Base-by-base conservation (phyloP, 1,139 yeast species). In the Pichia terricola region DNA sequence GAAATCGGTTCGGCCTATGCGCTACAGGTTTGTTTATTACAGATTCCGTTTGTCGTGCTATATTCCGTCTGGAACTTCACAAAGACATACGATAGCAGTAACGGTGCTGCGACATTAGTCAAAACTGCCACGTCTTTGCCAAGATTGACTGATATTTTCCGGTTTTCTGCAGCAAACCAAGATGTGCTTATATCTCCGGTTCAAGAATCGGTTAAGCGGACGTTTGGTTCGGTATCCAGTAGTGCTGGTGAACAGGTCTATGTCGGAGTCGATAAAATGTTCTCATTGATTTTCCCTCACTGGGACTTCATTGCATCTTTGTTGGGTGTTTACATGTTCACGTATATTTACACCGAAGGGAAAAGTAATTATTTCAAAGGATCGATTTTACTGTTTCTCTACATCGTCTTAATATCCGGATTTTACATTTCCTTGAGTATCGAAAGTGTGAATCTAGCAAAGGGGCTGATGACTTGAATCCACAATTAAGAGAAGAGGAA, bases 1-100 rank as follows among this genome's bases (percentile, higher is more conserved):
- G 99, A 91, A 62, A 91, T 91, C 62, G 98, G 99, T 51, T 82
- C 95, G 53, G 98, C 98, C 0, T 91, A 91, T 61, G 98, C 96
- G 0, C 70, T 91, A 49, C 99, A 91, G 62, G 99, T 91, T n/a
- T 94, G 95, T 52, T 69, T 91, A 45, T 72, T 91, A 51, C 99
- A 91, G 62, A 86, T 91, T 40, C 99, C 99, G 0, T 81, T 94
- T 5, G 72, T 91, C 57, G 95, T 88, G 4, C 62, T 89, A 16
- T 88, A 77, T 58, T 83, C 96, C 1, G 75, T 85, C 34, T 70
- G 66, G 60, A 53, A 55, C 32, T 50, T 50, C 11, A 50, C 44
- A 6, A 44, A 44, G 26, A 41, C 34, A 3, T 44, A 45, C 27
- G 10, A 30, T 2, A 28, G 7, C 5, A n/a, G 25, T 9, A 35